Conservation (phyloP, 208 protist species). For the Trichomonas vaginalis region DNA sequence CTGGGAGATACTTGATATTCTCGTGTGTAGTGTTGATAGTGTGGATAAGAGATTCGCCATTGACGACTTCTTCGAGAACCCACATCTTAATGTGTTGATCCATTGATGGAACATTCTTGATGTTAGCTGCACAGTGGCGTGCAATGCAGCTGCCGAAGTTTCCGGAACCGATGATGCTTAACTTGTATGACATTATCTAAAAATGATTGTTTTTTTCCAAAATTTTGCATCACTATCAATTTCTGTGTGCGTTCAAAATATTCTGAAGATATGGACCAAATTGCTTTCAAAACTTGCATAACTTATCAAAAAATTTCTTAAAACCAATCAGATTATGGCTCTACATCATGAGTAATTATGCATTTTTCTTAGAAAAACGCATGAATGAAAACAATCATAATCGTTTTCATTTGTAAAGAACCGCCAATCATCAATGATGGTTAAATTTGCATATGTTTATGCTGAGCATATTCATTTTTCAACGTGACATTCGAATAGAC, state of each 20-base stretch:
- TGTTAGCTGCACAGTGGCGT: neutral
- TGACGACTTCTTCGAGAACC: constrained; percentile 31
- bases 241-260: no score
- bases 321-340: no score
- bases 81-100: constrained; percentile 13
- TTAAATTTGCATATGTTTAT: no score
- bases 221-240: no score
- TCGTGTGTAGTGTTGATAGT: constrained; percentile 34
- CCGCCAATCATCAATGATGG: no score
- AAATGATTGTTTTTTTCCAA: neutral
- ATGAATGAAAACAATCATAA: no score
- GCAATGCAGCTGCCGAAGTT: neutral
- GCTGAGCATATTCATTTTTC: no score
- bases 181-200: neutral
- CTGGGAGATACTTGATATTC: constrained; percentile 38
- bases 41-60: constrained; percentile 32
- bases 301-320: neutral
- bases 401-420: no score
- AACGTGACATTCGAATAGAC: no score
- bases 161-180: neutral
- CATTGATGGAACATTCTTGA: neutral
- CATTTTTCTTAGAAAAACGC: no score
- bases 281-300: neutral
- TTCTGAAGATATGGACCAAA: neutral
- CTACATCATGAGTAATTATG: no score